Evolutionary conservation across 345 rosid species (phyloP), one percentile per base, ranked within the genome.

Genomic region (Eucalyptus urophylla): DNA sequence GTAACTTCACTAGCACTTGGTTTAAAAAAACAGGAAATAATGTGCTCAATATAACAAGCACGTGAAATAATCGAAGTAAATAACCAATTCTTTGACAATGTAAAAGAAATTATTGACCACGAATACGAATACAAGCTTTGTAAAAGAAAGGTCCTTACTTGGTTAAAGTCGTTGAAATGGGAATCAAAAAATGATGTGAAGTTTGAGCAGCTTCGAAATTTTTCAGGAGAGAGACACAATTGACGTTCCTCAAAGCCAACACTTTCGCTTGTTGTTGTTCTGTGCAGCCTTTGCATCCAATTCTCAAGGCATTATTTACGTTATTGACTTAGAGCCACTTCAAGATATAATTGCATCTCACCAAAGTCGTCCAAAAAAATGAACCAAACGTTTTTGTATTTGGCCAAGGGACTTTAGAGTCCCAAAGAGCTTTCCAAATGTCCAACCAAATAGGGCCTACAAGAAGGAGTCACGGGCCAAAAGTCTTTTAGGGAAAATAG

Each of bases 391-490:
- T 6, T 1, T 40, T 40, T 40, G 6, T 1, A 40, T 40, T 40
- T 40, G 1, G 6, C 6, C 43, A 40, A 40, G 1, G 43, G 6
- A 40, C 43, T 40, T 40, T 40, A 40, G 1, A 40, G 6, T 40
- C 6, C 6, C 43, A 6, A 43, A 43, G 7, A 2, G 43, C 6
- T 43, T 43, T 43, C 43, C 43, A 43, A 43, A 43, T 43, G 6
- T 7, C 43, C 43, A 43, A 43, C 43, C 43, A 43, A 43, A 43
- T 43, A 43, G 7, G 43, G 43, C 43, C 43, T 13, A 8, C 8
- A 8, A 3, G 3, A 16, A 29, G 11, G 43, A 1, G 22, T 69
- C 43, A 8, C 4, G 12, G 13, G 37, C 80, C 6, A 0, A 2
- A 31, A 2, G 43, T 33, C 1, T 19, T 72, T 37, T 19, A 17